Base-by-base conservation (phyloP, 2,329 filamentous ascomycete genomes). In the Xylariaceae sp. region DNA sequence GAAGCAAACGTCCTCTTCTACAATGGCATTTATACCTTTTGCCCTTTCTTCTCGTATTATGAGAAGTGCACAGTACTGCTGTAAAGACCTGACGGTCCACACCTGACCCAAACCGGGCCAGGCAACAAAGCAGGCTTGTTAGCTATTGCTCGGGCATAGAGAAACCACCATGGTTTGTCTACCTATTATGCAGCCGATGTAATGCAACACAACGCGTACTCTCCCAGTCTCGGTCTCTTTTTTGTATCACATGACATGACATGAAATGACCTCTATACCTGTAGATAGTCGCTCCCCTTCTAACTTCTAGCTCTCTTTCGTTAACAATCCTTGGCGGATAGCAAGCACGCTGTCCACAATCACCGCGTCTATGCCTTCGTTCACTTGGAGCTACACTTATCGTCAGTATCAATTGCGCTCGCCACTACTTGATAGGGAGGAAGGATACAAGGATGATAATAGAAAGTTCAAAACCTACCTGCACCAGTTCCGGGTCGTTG, bases 281-380 rank as follows among this genome's bases (percentile, higher is more conserved):
- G 21, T 7, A 24, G 6, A 24, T 11, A 24, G 11, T 24, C 7
- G 21, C 21, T 24, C 11, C 11, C 21, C 7, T 24, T 24, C 6
- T 11, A 24, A 7, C 21, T 24, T 34, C 33, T 40, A 48, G 15
- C 35, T 43, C 26, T 55, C 56, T 23, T 57, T 65, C 1, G 86
- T 92, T 45, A 98, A n/a, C n/a, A n/a, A 73, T 1, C 88, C 90
- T 63, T 95, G 88, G 32, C 90, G 81, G 51, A 98, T 96, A 28
- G 87, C 87, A 19, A 97, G 75, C 3, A 98, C 90, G 46, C 80
- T 92, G 60, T 98, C 92, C 11, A 97, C 92, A 57, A 98, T 98
- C 38, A 98, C 90, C 1, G 92, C 92, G 59, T 98, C 92, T 46
- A 98, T 96, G 33, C 92, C 90, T 64, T 96, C 87, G 38, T 87